Conservation (phyloP, 2,329 filamentous ascomycete genomes). For the Colletotrichum sp. region DNA sequence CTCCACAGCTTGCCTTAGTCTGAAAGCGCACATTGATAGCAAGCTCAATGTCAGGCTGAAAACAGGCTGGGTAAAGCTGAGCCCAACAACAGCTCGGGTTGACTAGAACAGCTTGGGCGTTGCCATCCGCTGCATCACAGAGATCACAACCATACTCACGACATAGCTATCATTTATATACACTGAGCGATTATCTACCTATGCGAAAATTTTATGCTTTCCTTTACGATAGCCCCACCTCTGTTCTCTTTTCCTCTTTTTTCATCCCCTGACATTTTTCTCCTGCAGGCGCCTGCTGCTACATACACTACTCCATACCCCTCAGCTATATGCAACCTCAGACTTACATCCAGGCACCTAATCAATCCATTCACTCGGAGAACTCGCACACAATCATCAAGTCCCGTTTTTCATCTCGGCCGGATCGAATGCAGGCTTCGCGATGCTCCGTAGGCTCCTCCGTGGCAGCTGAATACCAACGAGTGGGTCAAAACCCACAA, state of each 20-base stretch:
- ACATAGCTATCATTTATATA: accelerated
- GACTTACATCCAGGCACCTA: too few species aligned
- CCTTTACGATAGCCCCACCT: background rate
- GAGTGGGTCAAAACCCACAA: background rate
- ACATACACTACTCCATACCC: too few species aligned
- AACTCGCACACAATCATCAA: accelerated
- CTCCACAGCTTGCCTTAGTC: background rate
- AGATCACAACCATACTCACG: background rate
- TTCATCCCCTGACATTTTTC: background rate
- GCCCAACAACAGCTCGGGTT: accelerated
- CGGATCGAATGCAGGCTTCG: background rate
- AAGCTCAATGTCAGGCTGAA: background rate
- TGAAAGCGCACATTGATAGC: background rate
- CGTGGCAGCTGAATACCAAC: accelerated
- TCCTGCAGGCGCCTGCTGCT: background rate
- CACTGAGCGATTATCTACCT: background rate
- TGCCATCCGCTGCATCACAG: background rate
- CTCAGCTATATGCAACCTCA: too few species aligned
- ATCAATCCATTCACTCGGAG: background rate
- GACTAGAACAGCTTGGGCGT: accelerated
- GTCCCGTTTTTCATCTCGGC: background rate
- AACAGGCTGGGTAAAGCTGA: accelerated
- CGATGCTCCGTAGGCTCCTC: background rate
- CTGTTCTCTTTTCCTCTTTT: accelerated
- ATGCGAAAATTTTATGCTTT: background rate